Conservation (phyloP, 2,329 filamentous ascomycete species). For the Fusarium nelsonii region DNA sequence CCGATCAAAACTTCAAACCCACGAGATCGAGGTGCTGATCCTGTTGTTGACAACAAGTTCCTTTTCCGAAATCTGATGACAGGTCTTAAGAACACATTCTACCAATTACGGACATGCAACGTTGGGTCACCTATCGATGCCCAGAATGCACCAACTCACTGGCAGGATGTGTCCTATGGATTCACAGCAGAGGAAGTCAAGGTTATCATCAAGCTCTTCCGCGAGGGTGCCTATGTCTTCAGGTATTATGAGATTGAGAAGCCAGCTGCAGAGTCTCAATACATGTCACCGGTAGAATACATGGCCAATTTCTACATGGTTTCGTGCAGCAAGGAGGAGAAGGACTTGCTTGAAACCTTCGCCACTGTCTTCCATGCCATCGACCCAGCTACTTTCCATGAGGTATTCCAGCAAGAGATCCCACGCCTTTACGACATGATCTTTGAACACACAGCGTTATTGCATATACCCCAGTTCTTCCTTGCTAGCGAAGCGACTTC, state of each 20-base stretch:
- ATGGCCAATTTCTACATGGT: constrained; percentile 96
- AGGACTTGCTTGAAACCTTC: constrained; percentile 96
- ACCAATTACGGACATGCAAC: constrained; percentile 92
- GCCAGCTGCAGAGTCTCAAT: constrained; percentile 76
- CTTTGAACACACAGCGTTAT: constrained; percentile 92
- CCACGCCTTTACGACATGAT: constrained; percentile 97
- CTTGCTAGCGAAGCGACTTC: constrained; percentile 98
- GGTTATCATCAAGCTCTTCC: constrained; percentile 96
- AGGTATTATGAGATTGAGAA: constrained; percentile 96
- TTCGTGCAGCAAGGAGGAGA: constrained; percentile 94
- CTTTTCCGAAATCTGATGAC: constrained; percentile 97
- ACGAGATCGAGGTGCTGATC: constrained; percentile 87
- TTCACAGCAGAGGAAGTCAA: constrained; percentile 98
- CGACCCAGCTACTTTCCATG: constrained; percentile 97
- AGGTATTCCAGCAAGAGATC: constrained; percentile 98
- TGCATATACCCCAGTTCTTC: constrained; percentile 98
- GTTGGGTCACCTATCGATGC: constrained; percentile 78
- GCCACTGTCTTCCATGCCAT: constrained; percentile 99
- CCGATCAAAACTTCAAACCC: constrained; percentile 96
- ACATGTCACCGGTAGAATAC: constrained; percentile 87
- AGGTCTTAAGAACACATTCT: constrained; percentile 95
- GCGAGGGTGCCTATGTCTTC: constrained; percentile 95
- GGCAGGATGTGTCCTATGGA: constrained; percentile 94
- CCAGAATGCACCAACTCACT: constrained; percentile 85
- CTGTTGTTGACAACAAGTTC: constrained; percentile 97